These are phyloP conservation scores for Umbelopsis ramanniana DNA, from an alignment of 192 early-diverging fungal species.

Conservation along the genomic window DNA sequence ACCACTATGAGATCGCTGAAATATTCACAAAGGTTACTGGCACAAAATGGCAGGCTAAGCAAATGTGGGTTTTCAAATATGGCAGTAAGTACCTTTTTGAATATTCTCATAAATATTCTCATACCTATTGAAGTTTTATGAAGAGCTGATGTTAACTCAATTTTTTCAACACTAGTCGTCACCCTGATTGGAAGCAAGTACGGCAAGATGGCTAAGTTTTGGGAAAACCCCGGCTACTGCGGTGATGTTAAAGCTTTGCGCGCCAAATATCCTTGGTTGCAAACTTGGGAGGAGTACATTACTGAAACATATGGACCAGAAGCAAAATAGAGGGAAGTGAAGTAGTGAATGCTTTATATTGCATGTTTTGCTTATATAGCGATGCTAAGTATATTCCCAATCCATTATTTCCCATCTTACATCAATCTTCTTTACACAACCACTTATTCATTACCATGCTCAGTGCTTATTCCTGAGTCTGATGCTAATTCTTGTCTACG, in stretches of 20 bases:
- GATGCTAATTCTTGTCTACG: conserved; percentile 18
- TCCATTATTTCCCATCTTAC: neutral
- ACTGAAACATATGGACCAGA: neutral
- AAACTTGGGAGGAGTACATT: conserved; percentile 23
- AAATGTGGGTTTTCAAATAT: neutral
- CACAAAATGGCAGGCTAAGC: neutral
- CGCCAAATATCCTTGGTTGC: conserved; percentile 9
- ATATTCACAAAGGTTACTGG: neutral
- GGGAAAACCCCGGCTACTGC: conserved; percentile 3
- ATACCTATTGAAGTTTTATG: neutral
- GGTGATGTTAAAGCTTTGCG: conserved; percentile 12
- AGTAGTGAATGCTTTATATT: neutral
- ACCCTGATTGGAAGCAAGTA: neutral
- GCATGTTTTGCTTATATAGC: too few relatives aligned
- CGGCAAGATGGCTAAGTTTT: conserved; percentile 7
- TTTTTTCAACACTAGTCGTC: neutral
- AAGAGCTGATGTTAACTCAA: neutral
- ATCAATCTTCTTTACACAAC: neutral
- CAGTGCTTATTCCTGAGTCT: conserved; percentile 3
- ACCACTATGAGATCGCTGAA: neutral
- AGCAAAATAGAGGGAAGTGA: neutral
- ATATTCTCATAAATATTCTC: neutral
- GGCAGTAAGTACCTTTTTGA: neutral
- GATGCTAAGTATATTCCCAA: neutral
- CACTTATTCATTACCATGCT: neutral